Evolutionary conservation across 495 filamentous ascomycete genomes (phyloP).

Genomic region (Oleoguttula mirabilis): DNA sequence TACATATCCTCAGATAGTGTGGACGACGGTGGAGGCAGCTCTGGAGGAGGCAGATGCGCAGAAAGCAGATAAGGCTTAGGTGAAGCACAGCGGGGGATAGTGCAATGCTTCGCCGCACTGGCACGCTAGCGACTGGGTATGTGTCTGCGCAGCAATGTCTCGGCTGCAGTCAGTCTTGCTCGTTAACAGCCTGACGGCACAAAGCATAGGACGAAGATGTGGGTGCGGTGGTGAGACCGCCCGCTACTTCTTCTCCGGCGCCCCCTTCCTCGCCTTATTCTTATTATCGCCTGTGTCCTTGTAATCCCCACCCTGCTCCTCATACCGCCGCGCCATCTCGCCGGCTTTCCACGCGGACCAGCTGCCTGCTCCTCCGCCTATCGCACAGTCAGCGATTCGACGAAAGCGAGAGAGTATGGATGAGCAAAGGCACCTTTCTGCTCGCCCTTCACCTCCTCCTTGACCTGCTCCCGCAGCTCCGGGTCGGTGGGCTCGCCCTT

Average conservation of each 20-base stretch:
- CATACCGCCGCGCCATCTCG: conserved; percentile 16
- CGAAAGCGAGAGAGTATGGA: neutral
- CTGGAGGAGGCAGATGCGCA: no score
- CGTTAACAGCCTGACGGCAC: no score
- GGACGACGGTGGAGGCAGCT: no score
- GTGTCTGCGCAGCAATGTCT: no score
- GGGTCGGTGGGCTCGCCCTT: conserved; percentile 19
- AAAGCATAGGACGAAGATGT: no score
- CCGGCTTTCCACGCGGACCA: conserved; percentile 20
- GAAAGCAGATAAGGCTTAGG: no score
- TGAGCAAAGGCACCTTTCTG: conserved; percentile 20
- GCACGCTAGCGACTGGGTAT: no score
- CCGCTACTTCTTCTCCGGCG: conserved; percentile 17
- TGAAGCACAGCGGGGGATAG: no score
- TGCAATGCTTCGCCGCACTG: no score
- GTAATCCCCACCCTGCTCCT: conserved; percentile 14
- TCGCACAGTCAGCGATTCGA: neutral
- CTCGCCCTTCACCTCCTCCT: conserved; percentile 17
- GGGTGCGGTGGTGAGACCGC: no score
- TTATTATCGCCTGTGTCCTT: conserved; percentile 19
- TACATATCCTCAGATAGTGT: no score
- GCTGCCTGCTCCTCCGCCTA: conserved; percentile 11
- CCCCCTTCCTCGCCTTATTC: conserved; percentile 19
- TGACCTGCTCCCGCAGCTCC: conserved; percentile 13
- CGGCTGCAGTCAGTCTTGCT: no score